Evolutionary conservation across 2,329 filamentous ascomycete species (phyloP), one percentile per base, ranked within the genome.

Genomic region (Stemphylium vesicarium): DNA sequence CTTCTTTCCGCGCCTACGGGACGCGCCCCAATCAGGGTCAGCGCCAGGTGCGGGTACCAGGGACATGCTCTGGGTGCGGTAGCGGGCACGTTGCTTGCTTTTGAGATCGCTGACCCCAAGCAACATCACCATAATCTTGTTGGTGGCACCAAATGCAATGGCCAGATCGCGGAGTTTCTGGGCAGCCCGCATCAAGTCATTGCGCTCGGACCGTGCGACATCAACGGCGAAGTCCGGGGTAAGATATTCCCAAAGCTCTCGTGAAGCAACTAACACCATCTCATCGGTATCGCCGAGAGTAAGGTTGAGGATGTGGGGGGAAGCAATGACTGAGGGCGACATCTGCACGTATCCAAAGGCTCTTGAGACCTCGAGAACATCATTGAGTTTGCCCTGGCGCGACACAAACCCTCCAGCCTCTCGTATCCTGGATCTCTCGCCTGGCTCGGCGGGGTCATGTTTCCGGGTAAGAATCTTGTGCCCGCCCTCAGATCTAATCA

Each of bases 61-160:
- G 12, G 91, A 92, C 83, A 96, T 88, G 78, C 90, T 96, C 68
- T 92, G 87, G 36, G 91, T 91, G 51, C 91, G 85, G 74, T 90
- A 79, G 77, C 88, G 75, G 48, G 88, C 90, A 60, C 90, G 85
- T 72, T 96, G 90, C 53, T 92, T 86, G 71, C 91, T 90, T 78
- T 96, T 94, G 49, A 99, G 80, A 70, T 98, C 93, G 50, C 90
- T 88, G 33, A 99, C 90, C 50, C 93, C 94, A 50, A 99, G 88
- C 81, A 99, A 91, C 94, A 98, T 98, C 39, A 99, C 92, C 93
- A 98, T 98, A 60, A 98, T 91, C 79, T 99, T 99, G 70, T 89
- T 89, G 1, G 88, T 93, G 11, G 94, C 91, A 48, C 95, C 95
- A 73, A 97, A 98, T 1, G 94, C 92, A 72, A 99, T 96, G 37